Percentiles rank a stretch among this genome's conserved stretches.
Evolutionary conservation across 495 filamentous ascomycete genomes (phyloP).

Genomic region (Poronia punctata): DNA sequence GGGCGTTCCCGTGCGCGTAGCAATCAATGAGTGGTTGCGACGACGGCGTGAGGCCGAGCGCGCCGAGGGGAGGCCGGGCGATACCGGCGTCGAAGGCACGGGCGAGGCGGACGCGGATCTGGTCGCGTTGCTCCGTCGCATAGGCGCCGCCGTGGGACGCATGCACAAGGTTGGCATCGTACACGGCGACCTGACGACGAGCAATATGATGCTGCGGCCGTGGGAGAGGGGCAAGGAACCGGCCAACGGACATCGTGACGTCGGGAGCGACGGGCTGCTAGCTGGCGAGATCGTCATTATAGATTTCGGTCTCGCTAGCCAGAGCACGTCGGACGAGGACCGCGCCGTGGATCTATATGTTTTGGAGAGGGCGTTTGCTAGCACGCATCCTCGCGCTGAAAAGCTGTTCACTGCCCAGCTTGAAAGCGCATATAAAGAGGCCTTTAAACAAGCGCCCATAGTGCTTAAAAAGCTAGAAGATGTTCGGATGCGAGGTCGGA

Average conservation of each 20-base stretch:
- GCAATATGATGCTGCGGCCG: conserved; percentile 82
- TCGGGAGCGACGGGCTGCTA: conserved; percentile 23
- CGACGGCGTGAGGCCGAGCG: conserved; percentile 26
- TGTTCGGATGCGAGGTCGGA: conserved; percentile 91
- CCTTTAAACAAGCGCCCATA: conserved; percentile 43
- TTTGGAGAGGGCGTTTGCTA: conserved; percentile 89
- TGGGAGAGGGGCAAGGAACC: conserved; percentile 15
- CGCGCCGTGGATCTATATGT: conserved; percentile 96
- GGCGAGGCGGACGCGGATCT: conserved; percentile 32
- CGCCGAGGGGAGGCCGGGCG: conserved; percentile 29
- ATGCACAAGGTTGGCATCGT: conserved; percentile 78
- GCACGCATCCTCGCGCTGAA: conserved; percentile 87
- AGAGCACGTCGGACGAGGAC: conserved; percentile 83
- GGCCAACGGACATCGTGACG: conserved; percentile 10
- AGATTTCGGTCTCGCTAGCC: conserved; percentile 87
- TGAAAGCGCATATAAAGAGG: conserved; percentile 40
- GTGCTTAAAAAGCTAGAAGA: conserved; percentile 74
- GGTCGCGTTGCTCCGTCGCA: conserved; percentile 56
- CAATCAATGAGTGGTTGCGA: conserved; percentile 57
- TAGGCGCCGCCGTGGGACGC: conserved; percentile 68
- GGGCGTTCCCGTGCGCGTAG: conserved; percentile 59
- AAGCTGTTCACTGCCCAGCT: conserved; percentile 58
- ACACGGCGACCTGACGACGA: conserved; percentile 95
- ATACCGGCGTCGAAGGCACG: conserved; percentile 31
- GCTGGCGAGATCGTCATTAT: conserved; percentile 81